Evolutionary conservation across 2,329 filamentous ascomycete species (phyloP).

Genomic region (Diaporthe capsici): DNA sequence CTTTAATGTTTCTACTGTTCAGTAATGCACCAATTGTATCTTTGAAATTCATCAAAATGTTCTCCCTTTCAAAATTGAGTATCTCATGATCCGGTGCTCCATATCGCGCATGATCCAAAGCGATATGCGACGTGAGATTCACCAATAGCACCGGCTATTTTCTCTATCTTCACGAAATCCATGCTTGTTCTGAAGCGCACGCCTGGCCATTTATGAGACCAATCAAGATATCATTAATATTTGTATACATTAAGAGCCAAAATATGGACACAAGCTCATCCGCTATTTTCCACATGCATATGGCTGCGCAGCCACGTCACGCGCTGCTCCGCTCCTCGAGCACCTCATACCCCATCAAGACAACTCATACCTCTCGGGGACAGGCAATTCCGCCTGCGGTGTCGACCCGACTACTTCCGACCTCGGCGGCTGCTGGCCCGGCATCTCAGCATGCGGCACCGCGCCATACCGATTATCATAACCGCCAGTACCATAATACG

Average conservation of each 20-base stretch:
- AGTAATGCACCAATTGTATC: no score
- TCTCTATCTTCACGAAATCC: no score
- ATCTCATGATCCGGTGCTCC: no score
- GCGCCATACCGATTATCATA: background rate
- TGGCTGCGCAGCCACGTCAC: background rate
- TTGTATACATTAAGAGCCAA: background rate
- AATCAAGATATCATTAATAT: background rate
- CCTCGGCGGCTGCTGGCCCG: background rate
- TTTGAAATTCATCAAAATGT: no score
- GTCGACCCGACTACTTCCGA: background rate
- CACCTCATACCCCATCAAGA: background rate
- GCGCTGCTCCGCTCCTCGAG: background rate
- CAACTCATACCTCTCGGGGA: background rate
- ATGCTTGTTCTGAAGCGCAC: background rate
- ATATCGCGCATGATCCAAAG: no score
- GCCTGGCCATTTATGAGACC: background rate
- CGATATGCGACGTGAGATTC: no score
- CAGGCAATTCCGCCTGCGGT: slow-evolving; percentile 12
- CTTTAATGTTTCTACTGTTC: no score
- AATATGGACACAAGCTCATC: background rate
- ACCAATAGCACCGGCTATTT: no score
- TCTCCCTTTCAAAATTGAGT: no score
- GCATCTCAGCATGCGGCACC: slow-evolving; percentile 17
- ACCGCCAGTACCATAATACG: background rate
- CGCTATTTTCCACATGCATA: background rate